phyloP scores from a whole-genome alignment of 331 rosid genomes.

The Cydonia oblonga region DNA sequence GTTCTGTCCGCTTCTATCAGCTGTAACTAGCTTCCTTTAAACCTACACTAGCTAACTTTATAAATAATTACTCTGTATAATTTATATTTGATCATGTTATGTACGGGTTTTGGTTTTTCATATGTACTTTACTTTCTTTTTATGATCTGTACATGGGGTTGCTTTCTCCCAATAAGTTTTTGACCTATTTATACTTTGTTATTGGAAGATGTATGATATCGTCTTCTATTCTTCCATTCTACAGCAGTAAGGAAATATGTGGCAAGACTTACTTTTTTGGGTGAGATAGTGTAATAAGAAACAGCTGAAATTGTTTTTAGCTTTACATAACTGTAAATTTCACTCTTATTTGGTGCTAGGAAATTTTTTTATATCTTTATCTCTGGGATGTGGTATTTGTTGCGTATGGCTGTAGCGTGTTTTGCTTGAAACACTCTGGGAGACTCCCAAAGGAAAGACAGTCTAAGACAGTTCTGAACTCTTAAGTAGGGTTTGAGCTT shows the following conservation, averaged over 20 bases:
- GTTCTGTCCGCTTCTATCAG: constrained; percentile 7
- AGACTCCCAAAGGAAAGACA: not conserved
- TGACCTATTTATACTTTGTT: not conserved
- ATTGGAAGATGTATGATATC: not conserved
- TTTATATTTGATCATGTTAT: constrained; percentile 13
- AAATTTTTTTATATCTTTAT: not conserved
- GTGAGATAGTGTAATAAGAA: not conserved
- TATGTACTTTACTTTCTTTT: too few relatives aligned
- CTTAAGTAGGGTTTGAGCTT: not conserved
- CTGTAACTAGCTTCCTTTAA: constrained; percentile 26
- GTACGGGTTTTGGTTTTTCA: constrained; percentile 1
- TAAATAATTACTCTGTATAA: constrained; percentile 15
- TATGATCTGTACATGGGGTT: not conserved
- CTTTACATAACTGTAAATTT: not conserved
- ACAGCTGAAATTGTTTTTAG: not conserved
- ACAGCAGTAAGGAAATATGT: not conserved
- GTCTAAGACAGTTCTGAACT: not conserved
- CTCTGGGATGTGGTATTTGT: not conserved
- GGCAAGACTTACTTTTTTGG: not conserved
- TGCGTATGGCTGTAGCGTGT: not conserved
- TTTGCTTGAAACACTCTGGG: not conserved
- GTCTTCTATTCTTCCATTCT: not conserved
- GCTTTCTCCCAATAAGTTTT: not conserved
- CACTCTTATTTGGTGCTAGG: not conserved
- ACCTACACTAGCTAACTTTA: constrained; percentile 14